Conservation (phyloP, 2,329 filamentous ascomycete genomes). For the Pestalotiopsis sp. region DNA sequence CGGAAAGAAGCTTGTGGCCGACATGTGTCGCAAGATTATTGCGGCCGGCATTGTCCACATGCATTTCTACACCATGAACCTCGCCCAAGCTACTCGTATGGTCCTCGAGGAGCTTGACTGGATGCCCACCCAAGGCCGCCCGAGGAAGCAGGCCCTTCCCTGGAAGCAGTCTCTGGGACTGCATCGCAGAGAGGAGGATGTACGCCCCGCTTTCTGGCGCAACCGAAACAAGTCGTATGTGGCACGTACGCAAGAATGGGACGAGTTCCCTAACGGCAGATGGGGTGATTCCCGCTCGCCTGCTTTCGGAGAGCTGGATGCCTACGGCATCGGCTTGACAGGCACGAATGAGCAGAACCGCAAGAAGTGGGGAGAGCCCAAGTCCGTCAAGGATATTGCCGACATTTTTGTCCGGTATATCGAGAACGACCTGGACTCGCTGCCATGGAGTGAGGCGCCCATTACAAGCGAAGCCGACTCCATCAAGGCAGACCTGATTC, state of each 20-base stretch:
- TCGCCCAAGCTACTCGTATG: slow-evolving; percentile 92
- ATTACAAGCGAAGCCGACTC: slow-evolving; percentile 81
- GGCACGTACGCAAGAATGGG: slow-evolving; percentile 95
- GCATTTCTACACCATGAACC: slow-evolving; percentile 99
- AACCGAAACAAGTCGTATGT: slow-evolving; percentile 97
- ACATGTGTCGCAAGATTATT: slow-evolving; percentile 87
- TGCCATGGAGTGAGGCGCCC: slow-evolving; percentile 93
- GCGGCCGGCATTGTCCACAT: slow-evolving; percentile 82
- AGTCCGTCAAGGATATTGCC: slow-evolving; percentile 77
- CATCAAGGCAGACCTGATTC: slow-evolving; percentile 76
- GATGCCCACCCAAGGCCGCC: slow-evolving; percentile 75
- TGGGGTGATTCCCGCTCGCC: slow-evolving; percentile 98
- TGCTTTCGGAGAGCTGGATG: slow-evolving; percentile 92
- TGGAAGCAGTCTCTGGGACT: slow-evolving; percentile 95
- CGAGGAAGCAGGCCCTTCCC: slow-evolving; percentile 86
- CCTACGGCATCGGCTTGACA: slow-evolving; percentile 90
- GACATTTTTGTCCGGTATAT: slow-evolving; percentile 86
- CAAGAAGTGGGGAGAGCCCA: slow-evolving; percentile 90
- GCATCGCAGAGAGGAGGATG: slow-evolving; percentile 88
- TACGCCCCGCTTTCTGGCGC: slow-evolving; percentile 97
- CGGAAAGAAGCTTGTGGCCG: slow-evolving; percentile 82
- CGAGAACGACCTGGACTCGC: slow-evolving; percentile 74
- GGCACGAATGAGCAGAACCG: slow-evolving; percentile 96
- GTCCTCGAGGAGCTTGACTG: slow-evolving; percentile 88
- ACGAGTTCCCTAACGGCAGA: slow-evolving; percentile 97